These are phyloP conservation scores for Penicillium freii DNA, from an alignment of 2,329 filamentous ascomycete species.

Conservation along the genomic window DNA sequence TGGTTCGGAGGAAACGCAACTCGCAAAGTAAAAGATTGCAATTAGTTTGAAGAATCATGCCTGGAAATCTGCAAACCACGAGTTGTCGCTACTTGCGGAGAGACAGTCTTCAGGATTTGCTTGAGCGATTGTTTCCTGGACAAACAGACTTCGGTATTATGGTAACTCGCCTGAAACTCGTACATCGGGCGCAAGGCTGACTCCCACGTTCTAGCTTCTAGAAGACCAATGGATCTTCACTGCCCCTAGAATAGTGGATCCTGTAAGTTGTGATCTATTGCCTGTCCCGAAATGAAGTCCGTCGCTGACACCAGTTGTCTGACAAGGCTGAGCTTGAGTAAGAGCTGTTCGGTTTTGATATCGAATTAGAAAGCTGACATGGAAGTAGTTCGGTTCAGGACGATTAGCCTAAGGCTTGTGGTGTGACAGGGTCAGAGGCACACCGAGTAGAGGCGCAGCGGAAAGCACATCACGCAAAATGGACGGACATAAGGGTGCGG, in stretches of 20 bases:
- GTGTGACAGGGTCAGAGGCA: background rate
- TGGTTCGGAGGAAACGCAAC: background rate
- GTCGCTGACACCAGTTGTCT: background rate
- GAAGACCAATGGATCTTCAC: background rate
- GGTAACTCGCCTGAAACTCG: background rate
- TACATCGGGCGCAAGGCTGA: background rate
- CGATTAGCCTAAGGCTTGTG: background rate
- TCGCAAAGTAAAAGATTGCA: background rate
- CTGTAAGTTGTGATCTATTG: background rate
- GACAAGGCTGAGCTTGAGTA: background rate
- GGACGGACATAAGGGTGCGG: background rate
- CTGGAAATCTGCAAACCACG: background rate
- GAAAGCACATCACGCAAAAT: background rate
- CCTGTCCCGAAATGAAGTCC: background rate
- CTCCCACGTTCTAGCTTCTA: background rate
- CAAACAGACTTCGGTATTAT: background rate
- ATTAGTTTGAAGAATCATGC: background rate
- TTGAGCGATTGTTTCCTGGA: background rate
- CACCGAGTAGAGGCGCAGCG: background rate
- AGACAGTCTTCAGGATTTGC: background rate
- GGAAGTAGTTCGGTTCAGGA: background rate
- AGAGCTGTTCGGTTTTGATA: background rate
- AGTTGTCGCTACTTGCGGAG: background rate
- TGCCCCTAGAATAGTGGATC: background rate
- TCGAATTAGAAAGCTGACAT: background rate